These are phyloP conservation scores for Amanita pallidorosea DNA, from an alignment of 768 basidiomycete genomes.

Conservation along the genomic window DNA sequence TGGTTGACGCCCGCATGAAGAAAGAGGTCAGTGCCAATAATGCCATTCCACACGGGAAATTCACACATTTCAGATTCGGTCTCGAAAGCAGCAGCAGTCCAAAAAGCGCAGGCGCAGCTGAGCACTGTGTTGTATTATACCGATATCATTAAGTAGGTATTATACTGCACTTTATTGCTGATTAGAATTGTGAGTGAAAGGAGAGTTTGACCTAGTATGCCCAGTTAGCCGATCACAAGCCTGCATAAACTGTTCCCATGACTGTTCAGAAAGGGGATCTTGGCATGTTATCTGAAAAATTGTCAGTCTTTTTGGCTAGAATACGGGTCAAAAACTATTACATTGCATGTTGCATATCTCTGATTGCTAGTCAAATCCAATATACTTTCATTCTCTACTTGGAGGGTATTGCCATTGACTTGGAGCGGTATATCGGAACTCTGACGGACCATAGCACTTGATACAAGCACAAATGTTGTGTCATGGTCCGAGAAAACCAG, in stretches of 20 bases:
- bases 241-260: slow-evolving; percentile 11
- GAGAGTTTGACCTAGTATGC: neutral
- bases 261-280: slow-evolving; percentile 5
- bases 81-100: slow-evolving; percentile 53
- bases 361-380: slow-evolving; percentile 6
- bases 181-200: neutral
- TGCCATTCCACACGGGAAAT: neutral
- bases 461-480: neutral
- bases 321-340: neutral
- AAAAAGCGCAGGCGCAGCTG: slow-evolving; percentile 56
- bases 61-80: slow-evolving; percentile 48
- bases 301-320: neutral
- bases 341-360: slow-evolving; percentile 9
- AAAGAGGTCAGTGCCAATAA: slow-evolving; percentile 59
- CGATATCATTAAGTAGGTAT: neutral
- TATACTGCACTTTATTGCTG: neutral
- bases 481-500: neutral
- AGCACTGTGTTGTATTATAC: slow-evolving; percentile 7
- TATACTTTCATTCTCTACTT: slow-evolving; percentile 7
- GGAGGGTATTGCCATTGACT: neutral
- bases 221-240: slow-evolving; percentile 9
- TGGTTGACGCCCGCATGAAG: slow-evolving; percentile 91
- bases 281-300: slow-evolving; percentile 6
- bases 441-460: slow-evolving; percentile 3
- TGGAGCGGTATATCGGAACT: neutral